phyloP scores from a whole-genome alignment of 2,329 filamentous ascomycete species.

The Xylariaceae sp. region DNA sequence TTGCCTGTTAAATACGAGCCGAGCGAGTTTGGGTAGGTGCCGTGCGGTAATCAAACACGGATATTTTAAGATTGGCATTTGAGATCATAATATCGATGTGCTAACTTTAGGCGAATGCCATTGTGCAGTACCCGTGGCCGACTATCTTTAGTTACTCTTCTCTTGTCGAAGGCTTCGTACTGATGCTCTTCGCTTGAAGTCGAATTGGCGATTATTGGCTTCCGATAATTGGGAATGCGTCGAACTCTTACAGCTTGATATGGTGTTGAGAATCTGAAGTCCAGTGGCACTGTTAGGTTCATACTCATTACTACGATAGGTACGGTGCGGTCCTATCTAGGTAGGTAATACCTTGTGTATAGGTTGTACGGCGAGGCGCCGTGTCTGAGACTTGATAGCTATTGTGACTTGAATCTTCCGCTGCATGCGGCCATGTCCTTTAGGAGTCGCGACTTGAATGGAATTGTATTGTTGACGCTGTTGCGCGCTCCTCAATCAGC shows the following conservation, averaged over 20 bases:
- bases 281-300: background rate
- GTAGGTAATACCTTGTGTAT: no score
- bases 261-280: background rate
- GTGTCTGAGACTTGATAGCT: constrained; percentile 13
- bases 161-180: no score
- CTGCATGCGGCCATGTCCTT: constrained; percentile 2
- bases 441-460: background rate
- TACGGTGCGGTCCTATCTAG: background rate
- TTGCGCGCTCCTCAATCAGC: background rate
- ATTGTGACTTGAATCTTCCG: constrained; percentile 10
- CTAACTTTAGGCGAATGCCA: background rate
- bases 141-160: no score
- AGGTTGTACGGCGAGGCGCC: constrained; percentile 18
- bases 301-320: background rate
- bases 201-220: background rate
- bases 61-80: background rate
- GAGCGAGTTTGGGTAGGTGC: background rate
- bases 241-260: background rate
- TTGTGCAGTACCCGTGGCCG: no score
- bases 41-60: background rate
- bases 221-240: background rate
- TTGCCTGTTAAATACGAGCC: background rate
- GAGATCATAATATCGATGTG: background rate
- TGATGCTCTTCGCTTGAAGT: background rate
- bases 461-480: background rate